Evolutionary conservation across 2,329 filamentous ascomycete species (phyloP).

Genomic region (Cordyceps sp.): DNA sequence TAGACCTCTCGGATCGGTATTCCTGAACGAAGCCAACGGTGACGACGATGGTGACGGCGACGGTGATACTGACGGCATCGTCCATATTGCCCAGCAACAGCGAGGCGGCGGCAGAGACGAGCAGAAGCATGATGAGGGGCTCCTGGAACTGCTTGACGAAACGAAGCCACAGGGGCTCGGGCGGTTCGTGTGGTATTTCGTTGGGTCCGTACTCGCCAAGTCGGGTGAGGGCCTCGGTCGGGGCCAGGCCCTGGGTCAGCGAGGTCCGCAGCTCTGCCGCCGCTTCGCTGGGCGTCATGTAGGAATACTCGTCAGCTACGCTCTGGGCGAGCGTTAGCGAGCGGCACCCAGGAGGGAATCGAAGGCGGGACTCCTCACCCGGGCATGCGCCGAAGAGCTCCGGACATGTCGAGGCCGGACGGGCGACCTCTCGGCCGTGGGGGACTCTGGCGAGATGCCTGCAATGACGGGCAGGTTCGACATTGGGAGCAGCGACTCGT

Average conservation of each 20-base stretch:
- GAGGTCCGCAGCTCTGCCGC: slow-evolving; percentile 68
- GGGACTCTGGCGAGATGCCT: slow-evolving; percentile 9
- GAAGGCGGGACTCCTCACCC: slow-evolving; percentile 18
- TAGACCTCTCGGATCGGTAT: slow-evolving; percentile 91
- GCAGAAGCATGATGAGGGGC: slow-evolving; percentile 78
- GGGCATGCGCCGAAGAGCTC: slow-evolving; percentile 37
- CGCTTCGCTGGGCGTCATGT: slow-evolving; percentile 62
- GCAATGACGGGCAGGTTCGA: slow-evolving; percentile 17
- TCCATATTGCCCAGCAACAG: slow-evolving; percentile 85
- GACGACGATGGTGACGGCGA: slow-evolving; percentile 93
- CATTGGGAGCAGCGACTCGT: slow-evolving; percentile 17
- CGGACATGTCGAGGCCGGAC: slow-evolving; percentile 21
- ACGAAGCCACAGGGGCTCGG: slow-evolving; percentile 86
- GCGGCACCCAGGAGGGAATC: neutral
- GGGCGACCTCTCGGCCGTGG: slow-evolving; percentile 10
- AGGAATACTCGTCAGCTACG: slow-evolving; percentile 42
- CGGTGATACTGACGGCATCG: slow-evolving; percentile 87
- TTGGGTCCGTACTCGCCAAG: slow-evolving; percentile 74
- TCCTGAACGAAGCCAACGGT: slow-evolving; percentile 94
- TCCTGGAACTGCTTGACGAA: slow-evolving; percentile 97
- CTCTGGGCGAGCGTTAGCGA: slow-evolving; percentile 16
- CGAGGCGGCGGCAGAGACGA: slow-evolving; percentile 76
- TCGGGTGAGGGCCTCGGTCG: slow-evolving; percentile 64
- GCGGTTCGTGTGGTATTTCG: slow-evolving; percentile 84
- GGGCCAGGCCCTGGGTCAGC: slow-evolving; percentile 64